Evolutionary conservation across 495 filamentous ascomycete genomes (phyloP), one percentile per base, ranked within the genome.

Genomic region (Talaromyces proteolyticus): DNA sequence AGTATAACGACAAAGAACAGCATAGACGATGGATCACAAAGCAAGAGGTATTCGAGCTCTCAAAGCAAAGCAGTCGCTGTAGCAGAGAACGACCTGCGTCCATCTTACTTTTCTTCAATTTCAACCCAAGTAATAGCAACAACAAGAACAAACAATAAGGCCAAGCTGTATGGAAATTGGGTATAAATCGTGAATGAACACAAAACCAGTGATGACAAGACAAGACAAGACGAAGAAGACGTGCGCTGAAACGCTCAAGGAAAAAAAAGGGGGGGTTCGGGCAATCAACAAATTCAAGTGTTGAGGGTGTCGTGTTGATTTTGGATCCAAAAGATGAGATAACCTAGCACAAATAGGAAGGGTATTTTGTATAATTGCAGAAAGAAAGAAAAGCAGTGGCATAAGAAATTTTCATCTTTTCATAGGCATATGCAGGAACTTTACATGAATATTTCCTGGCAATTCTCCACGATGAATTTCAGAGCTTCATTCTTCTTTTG

Each of bases 391-490:
- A n/a, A n/a, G n/a, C n/a, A n/a, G n/a, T n/a, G n/a, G n/a, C n/a
- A n/a, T n/a, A n/a, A n/a, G n/a, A n/a, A n/a, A n/a, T 16, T 21
- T 42, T 21, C 40, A 42, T 42, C 40, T 38, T 38, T 38, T 38
- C 34, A 41, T 6, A 26, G 24, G 11, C 7, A 21, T n/a, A n/a
- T 16, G 44, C 40, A 23, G 26, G 14, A 42, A 37, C 18, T 65
- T 43, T 65, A 69, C 66, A 66, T 74, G 67, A 95, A 95, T 38
- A 94, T 84, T 51, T 78, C 80, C 50, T 89, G 79, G 58, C 85
- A 89, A 55, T 93, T 83, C 58, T 95, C 90, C 56, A 95, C 88
- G 60, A 95, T 66, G 61, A 91, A 94, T 64, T 95, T 91, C 57
- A 97, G 81, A 12, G 88, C 89, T 42, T 82, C 73, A 52, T 94